A percentile compares a stretch with the other conserved stretches of the same genome.
These are phyloP conservation scores for Saccharomycopsis javanensis DNA, from an alignment of 805 yeast species.

Conservation along the genomic window DNA sequence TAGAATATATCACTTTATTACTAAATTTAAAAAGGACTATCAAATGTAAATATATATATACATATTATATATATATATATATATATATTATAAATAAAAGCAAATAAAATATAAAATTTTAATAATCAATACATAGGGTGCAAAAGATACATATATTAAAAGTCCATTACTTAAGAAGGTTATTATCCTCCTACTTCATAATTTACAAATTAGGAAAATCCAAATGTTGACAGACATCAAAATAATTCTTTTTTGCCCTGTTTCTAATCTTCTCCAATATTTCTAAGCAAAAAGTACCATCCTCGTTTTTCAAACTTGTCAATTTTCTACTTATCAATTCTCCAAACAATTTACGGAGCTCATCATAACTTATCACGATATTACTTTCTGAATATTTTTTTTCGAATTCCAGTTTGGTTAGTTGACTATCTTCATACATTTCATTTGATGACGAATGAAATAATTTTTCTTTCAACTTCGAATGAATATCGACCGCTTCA, in stretches of 20 bases:
- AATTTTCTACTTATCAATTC: constrained; percentile 12
- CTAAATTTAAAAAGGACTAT: too few species aligned
- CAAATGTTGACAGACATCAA: constrained; percentile 16
- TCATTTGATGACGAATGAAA: neutral
- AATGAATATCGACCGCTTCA: neutral
- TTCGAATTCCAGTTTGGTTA: constrained; percentile 1
- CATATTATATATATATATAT: too few species aligned
- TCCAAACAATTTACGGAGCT: constrained; percentile 11
- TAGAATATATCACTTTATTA: too few species aligned
- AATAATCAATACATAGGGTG: too few species aligned
- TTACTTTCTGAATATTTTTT: neutral
- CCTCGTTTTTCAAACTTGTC: constrained; percentile 7
- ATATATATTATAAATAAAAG: too few species aligned
- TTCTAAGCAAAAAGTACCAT: constrained; percentile 5
- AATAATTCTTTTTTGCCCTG: constrained; percentile 16
- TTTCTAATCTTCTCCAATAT: constrained; percentile 15
- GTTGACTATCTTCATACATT: neutral
- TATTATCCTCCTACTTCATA: too few species aligned
- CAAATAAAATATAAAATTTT: too few species aligned
- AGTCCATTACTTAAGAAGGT: too few species aligned
- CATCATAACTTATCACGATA: constrained; percentile 10
- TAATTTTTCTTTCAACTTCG: neutral
- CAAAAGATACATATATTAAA: too few species aligned
- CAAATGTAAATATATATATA: too few species aligned
- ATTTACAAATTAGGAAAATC: constrained; percentile 14